Evolutionary conservation across 257 asterid species (phyloP).

Genomic region (Solanum infundibuliforme): DNA sequence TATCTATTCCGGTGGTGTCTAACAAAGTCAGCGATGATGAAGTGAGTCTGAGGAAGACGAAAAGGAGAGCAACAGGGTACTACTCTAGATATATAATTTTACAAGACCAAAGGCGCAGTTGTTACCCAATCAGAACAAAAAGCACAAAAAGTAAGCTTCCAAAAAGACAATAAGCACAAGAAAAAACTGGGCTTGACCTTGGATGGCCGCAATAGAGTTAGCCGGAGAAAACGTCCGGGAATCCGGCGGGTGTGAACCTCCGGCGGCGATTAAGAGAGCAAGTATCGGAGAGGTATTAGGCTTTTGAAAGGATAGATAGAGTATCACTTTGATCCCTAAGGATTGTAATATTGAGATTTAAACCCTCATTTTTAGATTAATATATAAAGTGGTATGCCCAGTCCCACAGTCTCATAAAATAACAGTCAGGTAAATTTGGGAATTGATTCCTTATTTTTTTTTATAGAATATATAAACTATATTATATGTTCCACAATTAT

Average conservation of each 20-base stretch:
- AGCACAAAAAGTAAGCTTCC: not conserved
- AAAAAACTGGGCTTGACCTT: not conserved
- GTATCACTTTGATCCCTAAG: not conserved
- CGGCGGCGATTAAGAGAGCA: not conserved
- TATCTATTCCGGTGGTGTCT: not conserved
- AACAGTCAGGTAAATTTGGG: no score
- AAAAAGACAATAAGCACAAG: not conserved
- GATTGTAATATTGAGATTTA: not conserved
- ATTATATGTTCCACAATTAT: not conserved
- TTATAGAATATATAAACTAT: not conserved
- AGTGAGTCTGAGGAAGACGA: not conserved
- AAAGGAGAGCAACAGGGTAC: not conserved
- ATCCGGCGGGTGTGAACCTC: not conserved
- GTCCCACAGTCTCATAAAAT: no score
- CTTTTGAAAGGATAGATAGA: not conserved
- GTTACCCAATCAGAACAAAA: not conserved
- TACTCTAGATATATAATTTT: not conserved
- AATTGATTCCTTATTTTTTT: no score
- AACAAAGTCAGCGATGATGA: not conserved
- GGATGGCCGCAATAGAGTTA: not conserved
- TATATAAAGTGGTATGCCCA: no score
- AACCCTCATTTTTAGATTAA: not conserved
- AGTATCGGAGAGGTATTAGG: not conserved
- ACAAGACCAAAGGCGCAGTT: not conserved
- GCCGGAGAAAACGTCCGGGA: not conserved